These are phyloP conservation scores for Penicillium parvum DNA, from an alignment of 495 filamentous ascomycete species.

Conservation along the genomic window DNA sequence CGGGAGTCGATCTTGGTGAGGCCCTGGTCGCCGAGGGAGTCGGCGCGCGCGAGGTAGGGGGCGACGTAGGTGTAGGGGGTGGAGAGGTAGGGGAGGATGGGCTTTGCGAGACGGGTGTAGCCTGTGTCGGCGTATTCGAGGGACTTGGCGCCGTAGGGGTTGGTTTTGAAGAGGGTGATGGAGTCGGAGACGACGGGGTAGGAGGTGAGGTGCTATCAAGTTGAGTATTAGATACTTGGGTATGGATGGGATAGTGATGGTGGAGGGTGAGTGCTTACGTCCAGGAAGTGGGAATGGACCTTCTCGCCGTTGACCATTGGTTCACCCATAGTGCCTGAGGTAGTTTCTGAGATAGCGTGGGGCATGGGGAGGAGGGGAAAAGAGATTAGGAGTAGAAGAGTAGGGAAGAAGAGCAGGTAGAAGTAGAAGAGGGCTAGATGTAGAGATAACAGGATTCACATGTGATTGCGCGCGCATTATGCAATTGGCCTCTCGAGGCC, in stretches of 20 bases:
- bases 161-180: constrained; percentile 70
- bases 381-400: not conserved
- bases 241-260: constrained; percentile 1
- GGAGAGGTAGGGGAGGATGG: constrained; percentile 71
- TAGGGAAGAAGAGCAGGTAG: constrained; percentile 9
- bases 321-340: constrained; percentile 42
- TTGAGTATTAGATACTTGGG: not conserved
- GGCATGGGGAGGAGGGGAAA: constrained; percentile 29
- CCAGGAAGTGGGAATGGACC: constrained; percentile 60
- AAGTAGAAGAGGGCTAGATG: constrained; percentile 14
- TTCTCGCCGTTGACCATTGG: constrained; percentile 62
- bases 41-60: constrained; percentile 79
- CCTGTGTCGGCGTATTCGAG: constrained; percentile 64
- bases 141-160: constrained; percentile 76
- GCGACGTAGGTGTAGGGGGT: constrained; percentile 72
- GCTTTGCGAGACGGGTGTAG: constrained; percentile 63
- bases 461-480: constrained; percentile 27
- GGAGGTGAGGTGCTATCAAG: constrained; percentile 66
- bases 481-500: constrained; percentile 20
- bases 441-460: constrained; percentile 25
- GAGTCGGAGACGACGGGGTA: constrained; percentile 83
- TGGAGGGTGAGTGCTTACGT: constrained; percentile 37
- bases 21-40: constrained; percentile 70
- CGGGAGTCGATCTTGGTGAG: constrained; percentile 68
- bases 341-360: constrained; percentile 44